Percentiles rank a stretch among this genome's conserved stretches.
phyloP scores from a whole-genome alignment of 441 rosid species.

The Populus hybrid region DNA sequence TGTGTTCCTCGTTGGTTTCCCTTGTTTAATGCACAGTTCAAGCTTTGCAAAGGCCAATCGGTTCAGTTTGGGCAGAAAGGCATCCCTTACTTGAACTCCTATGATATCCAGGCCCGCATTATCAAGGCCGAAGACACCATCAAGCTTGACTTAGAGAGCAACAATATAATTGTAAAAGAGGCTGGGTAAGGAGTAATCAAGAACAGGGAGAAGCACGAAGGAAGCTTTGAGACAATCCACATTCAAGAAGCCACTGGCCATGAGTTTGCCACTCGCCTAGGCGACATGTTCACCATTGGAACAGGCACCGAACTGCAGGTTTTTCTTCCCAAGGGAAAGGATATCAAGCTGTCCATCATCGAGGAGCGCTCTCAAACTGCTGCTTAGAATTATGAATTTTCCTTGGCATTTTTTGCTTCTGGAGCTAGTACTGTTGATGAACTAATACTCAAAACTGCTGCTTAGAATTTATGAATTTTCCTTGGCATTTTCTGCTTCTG shows the following conservation, averaged over 20 bases:
- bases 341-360: constrained; percentile 38
- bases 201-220: constrained; percentile 74
- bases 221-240: constrained; percentile 75
- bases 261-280: constrained; percentile 74
- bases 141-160: constrained; percentile 64
- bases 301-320: constrained; percentile 79
- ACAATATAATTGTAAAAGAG: constrained; percentile 75
- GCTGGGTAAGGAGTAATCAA: constrained; percentile 74
- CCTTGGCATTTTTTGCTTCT: neutral
- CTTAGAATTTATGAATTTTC: neutral
- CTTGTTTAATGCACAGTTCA: constrained; percentile 35
- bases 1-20: constrained; percentile 35
- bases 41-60: constrained; percentile 70
- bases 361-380: neutral
- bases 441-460: neutral
- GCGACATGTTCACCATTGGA: constrained; percentile 71
- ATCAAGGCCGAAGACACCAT: constrained; percentile 76
- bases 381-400: neutral
- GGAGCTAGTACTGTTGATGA: no score
- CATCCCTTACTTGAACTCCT: constrained; percentile 67
- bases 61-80: constrained; percentile 70
- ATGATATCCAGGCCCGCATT: constrained; percentile 67
- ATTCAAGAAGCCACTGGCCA: constrained; percentile 66
- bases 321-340: constrained; percentile 82
- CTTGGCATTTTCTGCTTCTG: neutral